Evolutionary conservation across 1,284 basidiomycete species (phyloP), one percentile per base, ranked within the genome.

Genomic region (Apiotrichum porosum): DNA sequence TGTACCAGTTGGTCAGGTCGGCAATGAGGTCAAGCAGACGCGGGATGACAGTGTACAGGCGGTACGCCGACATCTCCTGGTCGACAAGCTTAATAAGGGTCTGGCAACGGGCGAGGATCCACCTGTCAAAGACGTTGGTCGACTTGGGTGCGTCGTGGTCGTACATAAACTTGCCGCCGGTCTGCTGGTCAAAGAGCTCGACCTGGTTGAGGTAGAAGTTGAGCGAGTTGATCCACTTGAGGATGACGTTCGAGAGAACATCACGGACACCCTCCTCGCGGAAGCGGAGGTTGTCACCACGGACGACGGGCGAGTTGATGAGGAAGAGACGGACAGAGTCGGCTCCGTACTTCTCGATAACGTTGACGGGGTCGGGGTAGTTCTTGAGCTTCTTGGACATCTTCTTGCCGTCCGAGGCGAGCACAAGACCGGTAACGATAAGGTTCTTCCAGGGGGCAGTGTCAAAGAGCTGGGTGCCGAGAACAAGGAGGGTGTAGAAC

Each of bases 1-100:
- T 98, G 76, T 99, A 98, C 93, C 94, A 97, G 73, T 99, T 99
- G 39, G 95, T 99, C 51, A 98, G 79, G 73, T 98, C 95, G 61
- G 95, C 90, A 38, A 99, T 82, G 53, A 98, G 83, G 57, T 89
- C 87, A 49, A 97, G 79, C 45, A 98, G 77, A 24, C 89, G 82
- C n/a, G 92, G 91, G 52, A 97, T 90, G 75, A 98, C 89, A 51
- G 92, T 97, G 75, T 98, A 98, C n/a, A 99, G 80, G 49, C 93
- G 82, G 76, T 98, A 99, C 12, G 92, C 79, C 18, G 85, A 85
- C 95, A 98, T 98, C 77, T 99, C 94, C 65, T 86, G 80, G 54
- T 83, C 80, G 54, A 99, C 93, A 51, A 93, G 80, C 67, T 84
- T 81, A 76, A 98, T 97, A 63, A 98, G 81, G 15, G 88, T 91